Conservation (phyloP, 1,139 yeast genomes). For the Kurtzmaniella quercitrusa region DNA sequence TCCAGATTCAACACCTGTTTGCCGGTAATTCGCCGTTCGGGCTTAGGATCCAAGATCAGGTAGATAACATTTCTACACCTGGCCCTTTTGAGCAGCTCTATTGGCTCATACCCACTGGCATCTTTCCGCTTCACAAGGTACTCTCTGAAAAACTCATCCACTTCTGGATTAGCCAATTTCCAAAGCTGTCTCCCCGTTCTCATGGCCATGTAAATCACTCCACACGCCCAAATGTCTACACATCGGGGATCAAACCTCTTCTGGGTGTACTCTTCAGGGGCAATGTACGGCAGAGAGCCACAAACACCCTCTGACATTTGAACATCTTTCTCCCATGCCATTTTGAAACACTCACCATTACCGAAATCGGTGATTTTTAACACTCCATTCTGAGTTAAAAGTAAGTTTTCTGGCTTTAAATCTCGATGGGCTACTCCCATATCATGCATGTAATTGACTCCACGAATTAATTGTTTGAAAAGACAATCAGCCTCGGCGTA, state of each 20-base stretch:
- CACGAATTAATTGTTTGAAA: slow-evolving; percentile 85
- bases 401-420: slow-evolving; percentile 86
- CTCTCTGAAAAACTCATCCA: slow-evolving; percentile 74
- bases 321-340: slow-evolving; percentile 94
- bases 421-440: slow-evolving; percentile 98
- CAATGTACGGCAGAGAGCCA: slow-evolving; percentile 90
- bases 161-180: slow-evolving; percentile 72
- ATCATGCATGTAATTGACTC: slow-evolving; percentile 93
- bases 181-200: slow-evolving; percentile 92
- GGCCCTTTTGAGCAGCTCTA: slow-evolving; percentile 75
- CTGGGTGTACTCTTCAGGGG: slow-evolving; percentile 85
- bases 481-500: slow-evolving; percentile 91
- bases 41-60: slow-evolving; percentile 87
- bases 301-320: slow-evolving; percentile 82
- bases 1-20: slow-evolving; percentile 86
- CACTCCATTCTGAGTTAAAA: slow-evolving; percentile 74
- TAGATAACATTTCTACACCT: slow-evolving; percentile 89
- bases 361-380: slow-evolving; percentile 94
- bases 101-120: slow-evolving; percentile 85
- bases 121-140: slow-evolving; percentile 75
- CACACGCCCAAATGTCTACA: slow-evolving; percentile 95
- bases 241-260: slow-evolving; percentile 83
- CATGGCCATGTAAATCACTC: slow-evolving; percentile 98
- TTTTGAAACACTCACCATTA: slow-evolving; percentile 88
- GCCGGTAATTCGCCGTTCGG: slow-evolving; percentile 81